Evolutionary conservation across 345 rosid species (phyloP).

Genomic region (Viola odorata): DNA sequence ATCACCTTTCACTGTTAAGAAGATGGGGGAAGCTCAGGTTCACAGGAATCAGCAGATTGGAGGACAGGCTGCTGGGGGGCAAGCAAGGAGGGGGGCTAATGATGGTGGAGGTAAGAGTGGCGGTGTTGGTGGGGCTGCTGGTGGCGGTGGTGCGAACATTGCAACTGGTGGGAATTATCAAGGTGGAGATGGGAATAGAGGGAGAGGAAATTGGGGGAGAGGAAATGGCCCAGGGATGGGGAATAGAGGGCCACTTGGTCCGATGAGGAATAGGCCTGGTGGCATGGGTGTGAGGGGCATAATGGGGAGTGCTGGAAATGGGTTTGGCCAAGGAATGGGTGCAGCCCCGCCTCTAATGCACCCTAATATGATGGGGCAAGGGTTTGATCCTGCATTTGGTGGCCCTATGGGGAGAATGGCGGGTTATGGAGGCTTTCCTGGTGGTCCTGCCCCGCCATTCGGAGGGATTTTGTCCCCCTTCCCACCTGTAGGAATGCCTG

Average conservation of each 20-base stretch:
- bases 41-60: conserved; percentile 48
- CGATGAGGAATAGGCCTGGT: conserved; percentile 56
- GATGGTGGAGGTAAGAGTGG: conserved; percentile 41
- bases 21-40: conserved; percentile 47
- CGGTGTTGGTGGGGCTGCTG: conserved; percentile 12
- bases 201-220: conserved; percentile 71
- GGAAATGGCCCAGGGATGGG: conserved; percentile 63
- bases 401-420: conserved; percentile 58
- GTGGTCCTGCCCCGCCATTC: conserved; percentile 78
- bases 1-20: conserved; percentile 54
- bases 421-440: conserved; percentile 68
- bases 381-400: conserved; percentile 61
- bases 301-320: conserved; percentile 60
- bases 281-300: conserved; percentile 62
- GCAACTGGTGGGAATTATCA: conserved; percentile 58
- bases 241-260: conserved; percentile 66
- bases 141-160: conserved; percentile 17
- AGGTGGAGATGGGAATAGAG: conserved; percentile 64
- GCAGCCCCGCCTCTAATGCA: conserved; percentile 62
- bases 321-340: conserved; percentile 63
- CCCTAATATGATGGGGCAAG: conserved; percentile 68
- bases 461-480: conserved; percentile 76
- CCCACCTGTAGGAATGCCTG: conserved; percentile 73
- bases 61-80: conserved; percentile 34
- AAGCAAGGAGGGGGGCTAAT: conserved; percentile 49